Evolutionary conservation across 202 grass and related monocot species (phyloP).

Genomic region (Carex arenaria): DNA sequence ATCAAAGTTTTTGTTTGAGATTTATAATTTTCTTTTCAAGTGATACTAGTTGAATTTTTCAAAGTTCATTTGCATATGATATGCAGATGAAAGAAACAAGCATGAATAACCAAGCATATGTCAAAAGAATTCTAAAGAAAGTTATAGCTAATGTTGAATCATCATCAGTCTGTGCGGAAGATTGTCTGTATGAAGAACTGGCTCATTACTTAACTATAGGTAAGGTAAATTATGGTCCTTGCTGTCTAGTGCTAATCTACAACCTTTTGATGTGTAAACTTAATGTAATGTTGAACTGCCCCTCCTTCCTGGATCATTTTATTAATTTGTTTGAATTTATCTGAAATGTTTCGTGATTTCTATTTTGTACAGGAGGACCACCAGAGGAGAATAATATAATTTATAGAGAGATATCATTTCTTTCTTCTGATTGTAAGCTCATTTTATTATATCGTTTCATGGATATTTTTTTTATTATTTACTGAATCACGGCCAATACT

Average conservation of each 20-base stretch:
- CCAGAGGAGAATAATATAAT: constrained; percentile 38
- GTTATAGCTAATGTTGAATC: constrained; percentile 59
- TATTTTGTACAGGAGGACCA: not conserved
- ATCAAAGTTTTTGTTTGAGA: not conserved
- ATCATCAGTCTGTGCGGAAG: constrained; percentile 44
- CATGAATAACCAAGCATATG: constrained; percentile 37
- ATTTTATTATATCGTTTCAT: constrained; percentile 2
- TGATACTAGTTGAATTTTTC: not conserved
- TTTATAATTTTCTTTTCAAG: not conserved
- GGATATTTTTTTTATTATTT: constrained; percentile 1
- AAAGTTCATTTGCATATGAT: constrained; percentile 15
- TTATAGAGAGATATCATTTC: constrained; percentile 74
- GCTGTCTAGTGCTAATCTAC: constrained; percentile 5
- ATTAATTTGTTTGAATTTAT: constrained; percentile 5
- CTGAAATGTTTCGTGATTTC: not conserved
- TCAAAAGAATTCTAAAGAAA: constrained; percentile 51
- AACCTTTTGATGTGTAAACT: not conserved
- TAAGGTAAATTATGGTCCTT: constrained; percentile 36
- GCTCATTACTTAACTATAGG: constrained; percentile 40
- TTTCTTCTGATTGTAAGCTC: constrained; percentile 55
- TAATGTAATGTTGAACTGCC: not conserved
- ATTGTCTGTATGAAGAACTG: constrained; percentile 80
- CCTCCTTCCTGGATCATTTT: not conserved
- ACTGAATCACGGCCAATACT: not conserved
- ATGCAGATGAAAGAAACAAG: constrained; percentile 32